Evolutionary conservation across 2,329 filamentous ascomycete genomes (phyloP), one percentile per base, ranked within the genome.

Genomic region (Aspergillus chevalieri): DNA sequence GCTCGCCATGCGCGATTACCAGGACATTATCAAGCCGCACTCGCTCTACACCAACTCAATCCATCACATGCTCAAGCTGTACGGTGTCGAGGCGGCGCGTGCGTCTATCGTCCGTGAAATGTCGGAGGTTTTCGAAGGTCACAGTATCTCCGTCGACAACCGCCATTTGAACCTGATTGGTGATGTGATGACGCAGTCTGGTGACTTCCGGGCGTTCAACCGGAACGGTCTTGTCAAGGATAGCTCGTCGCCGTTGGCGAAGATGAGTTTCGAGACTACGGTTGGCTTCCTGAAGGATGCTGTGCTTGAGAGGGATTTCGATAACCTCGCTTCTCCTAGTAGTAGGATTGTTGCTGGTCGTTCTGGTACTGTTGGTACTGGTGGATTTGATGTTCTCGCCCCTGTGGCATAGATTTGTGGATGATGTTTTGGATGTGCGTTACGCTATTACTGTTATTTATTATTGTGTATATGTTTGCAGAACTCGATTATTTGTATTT

Each of bases 181-280:
- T 43, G 93, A 98, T 69, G 89, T 89, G 69, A 98, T 98, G 93
- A 98, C 93, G n/a, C 82, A 92, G 47, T 85, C 84, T 52, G 93
- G 93, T 57, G 84, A 83, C 1, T 98, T 94, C 74, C 87, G 84
- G 44, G 85, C 93, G 1, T 98, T 98, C 74, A 95, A 89, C 72
- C 86, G 93, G 44, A 94, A 88, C 65, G 93, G 92, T 1, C 76
- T 98, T 38, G 70, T 75, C 52, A 84, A 83, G 65, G 84, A 87
- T 56, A 91, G 89, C 63, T 85, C 92, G 24, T 91, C 85, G 57
- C 90, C 93, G 0, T 92, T 98, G 60, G 92, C 93, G 72, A 97
- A 97, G 79, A 97, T 97, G 92, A 95, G 89, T 69, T 98, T 97
- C 74, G 93, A 98, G 79, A 98, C 93, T 3, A 98, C 93, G 2